Evolutionary conservation across 805 yeast genomes (phyloP).

Genomic region (Candida suzukii): DNA sequence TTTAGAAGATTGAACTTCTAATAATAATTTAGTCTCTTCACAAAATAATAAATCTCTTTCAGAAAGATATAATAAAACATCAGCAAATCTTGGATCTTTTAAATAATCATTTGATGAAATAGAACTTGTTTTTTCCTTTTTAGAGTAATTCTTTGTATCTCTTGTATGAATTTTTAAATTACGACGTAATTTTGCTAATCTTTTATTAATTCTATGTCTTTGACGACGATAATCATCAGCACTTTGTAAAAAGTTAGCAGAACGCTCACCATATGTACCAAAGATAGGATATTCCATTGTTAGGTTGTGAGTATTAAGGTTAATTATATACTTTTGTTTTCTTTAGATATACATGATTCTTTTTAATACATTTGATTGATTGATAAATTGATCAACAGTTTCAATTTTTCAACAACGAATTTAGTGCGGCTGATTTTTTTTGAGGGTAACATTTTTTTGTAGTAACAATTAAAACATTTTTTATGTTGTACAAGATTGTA

Average conservation of each 20-base stretch:
- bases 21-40: slow-evolving; percentile 48
- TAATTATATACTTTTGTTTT: too few species aligned
- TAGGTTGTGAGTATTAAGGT: background rate
- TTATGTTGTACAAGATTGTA: too few species aligned
- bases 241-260: slow-evolving; percentile 55
- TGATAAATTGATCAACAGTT: too few species aligned
- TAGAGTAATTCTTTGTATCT: slow-evolving; percentile 57
- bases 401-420: too few species aligned
- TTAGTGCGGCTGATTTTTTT: too few species aligned
- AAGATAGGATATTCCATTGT: slow-evolving; percentile 40
- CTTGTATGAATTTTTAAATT: slow-evolving; percentile 54
- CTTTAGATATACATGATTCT: too few species aligned
- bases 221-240: slow-evolving; percentile 65
- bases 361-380: too few species aligned
- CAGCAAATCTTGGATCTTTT: slow-evolving; percentile 45
- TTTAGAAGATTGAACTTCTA: slow-evolving; percentile 45
- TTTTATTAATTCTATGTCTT: slow-evolving; percentile 54
- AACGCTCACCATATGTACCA: slow-evolving; percentile 47
- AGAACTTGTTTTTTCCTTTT: slow-evolving; percentile 38
- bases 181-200: slow-evolving; percentile 58
- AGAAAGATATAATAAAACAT: slow-evolving; percentile 54
- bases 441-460: too few species aligned
- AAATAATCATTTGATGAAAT: slow-evolving; percentile 44
- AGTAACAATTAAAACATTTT: too few species aligned
- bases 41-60: slow-evolving; percentile 75